These are phyloP conservation scores for Colletotrichum viniferum DNA, from an alignment of 2,329 filamentous ascomycete species.

Conservation along the genomic window DNA sequence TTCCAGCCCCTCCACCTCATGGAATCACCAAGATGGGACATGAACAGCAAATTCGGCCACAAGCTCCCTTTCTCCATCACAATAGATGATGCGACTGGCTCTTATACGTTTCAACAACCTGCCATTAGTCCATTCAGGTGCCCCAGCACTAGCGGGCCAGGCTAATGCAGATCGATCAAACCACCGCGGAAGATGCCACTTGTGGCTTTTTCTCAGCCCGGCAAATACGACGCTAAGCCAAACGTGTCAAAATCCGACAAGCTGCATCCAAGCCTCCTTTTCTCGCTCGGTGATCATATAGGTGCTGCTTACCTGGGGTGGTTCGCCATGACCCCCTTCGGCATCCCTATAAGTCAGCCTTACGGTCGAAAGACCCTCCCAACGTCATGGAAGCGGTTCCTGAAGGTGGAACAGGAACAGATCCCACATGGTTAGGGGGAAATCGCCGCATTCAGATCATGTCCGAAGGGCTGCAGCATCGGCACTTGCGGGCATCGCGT, in stretches of 20 bases:
- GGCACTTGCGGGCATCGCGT: slow-evolving; percentile 27
- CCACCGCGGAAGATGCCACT: slow-evolving; percentile 7
- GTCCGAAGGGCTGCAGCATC: slow-evolving; percentile 38
- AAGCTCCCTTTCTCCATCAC: not conserved
- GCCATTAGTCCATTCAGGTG: not conserved
- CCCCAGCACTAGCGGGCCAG: slow-evolving; percentile 1
- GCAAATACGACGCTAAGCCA: slow-evolving; percentile 4
- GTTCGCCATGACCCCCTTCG: not conserved
- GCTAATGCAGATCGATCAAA: slow-evolving; percentile 16
- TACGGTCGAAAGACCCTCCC: not conserved
- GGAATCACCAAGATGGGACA: not conserved
- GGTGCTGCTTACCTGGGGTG: not conserved
- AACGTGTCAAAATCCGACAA: slow-evolving; percentile 14
- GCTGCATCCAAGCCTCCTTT: slow-evolving; percentile 11
- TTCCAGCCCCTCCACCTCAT: not conserved
- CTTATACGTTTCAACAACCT: not conserved
- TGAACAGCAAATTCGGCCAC: not conserved
- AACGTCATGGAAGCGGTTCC: not conserved
- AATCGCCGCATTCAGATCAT: slow-evolving; percentile 26
- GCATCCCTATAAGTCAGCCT: slow-evolving; percentile 14
- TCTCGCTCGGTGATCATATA: not conserved
- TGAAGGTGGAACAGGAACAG: slow-evolving; percentile 4
- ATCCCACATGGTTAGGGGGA: not conserved
- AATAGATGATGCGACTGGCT: not conserved
- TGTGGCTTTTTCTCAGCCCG: slow-evolving; percentile 12